Percentiles rank a stretch among this genome's conserved stretches.
Evolutionary conservation across 2,329 filamentous ascomycete species (phyloP).

Genomic region (Calonectria montana): DNA sequence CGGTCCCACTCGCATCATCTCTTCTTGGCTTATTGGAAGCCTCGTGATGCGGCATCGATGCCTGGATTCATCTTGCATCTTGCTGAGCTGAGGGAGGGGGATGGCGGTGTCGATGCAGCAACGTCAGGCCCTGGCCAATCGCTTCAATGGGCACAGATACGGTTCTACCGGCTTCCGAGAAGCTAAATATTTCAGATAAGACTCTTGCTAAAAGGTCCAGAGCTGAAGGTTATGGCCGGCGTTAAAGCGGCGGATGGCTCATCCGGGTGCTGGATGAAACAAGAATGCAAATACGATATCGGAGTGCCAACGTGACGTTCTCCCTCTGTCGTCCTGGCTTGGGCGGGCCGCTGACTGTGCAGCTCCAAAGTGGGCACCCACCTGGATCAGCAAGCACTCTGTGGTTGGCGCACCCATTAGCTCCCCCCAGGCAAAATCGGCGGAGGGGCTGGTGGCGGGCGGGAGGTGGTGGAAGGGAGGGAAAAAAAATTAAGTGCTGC

Average conservation of each 20-base stretch:
- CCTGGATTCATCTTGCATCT: not conserved
- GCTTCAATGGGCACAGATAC: not conserved
- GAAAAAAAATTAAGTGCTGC: not conserved
- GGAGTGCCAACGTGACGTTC: not conserved
- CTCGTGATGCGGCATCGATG: not conserved
- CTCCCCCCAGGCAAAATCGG: slow-evolving; percentile 2
- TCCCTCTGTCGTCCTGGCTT: not conserved
- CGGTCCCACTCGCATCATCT: not conserved
- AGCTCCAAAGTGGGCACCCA: not conserved
- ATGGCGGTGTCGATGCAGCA: not conserved
- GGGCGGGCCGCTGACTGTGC: slow-evolving; percentile 2
- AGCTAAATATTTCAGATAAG: not conserved
- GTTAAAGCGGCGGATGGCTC: not conserved
- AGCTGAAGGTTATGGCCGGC: not conserved
- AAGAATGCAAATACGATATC: not conserved
- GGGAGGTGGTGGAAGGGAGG: not conserved
- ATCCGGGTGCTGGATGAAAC: not conserved
- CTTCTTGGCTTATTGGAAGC: not conserved
- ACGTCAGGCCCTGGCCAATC: not conserved
- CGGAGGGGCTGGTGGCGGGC: not conserved
- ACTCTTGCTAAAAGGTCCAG: not conserved
- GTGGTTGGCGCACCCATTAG: not conserved
- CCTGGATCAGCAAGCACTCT: not conserved
- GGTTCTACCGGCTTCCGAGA: not conserved
- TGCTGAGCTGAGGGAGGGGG: not conserved